Evolutionary conservation across 192 early-diverging fungal genomes (phyloP).

Genomic region (Backusella circina): DNA sequence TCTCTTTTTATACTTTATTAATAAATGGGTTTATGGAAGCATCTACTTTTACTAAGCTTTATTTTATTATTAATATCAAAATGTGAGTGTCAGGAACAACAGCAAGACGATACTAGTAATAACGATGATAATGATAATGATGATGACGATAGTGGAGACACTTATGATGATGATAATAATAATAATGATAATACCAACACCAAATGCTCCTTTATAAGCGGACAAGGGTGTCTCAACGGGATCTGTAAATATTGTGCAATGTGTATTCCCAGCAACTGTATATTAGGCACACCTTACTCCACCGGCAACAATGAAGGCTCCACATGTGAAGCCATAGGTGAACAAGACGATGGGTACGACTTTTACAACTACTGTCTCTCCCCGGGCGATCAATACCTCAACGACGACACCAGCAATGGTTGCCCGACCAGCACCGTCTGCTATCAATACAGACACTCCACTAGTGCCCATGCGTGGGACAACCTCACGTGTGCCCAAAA

Average conservation of each 20-base stretch:
- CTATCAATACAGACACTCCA: not conserved
- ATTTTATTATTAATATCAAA: not conserved
- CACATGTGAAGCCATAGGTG: not conserved
- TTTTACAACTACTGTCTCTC: not conserved
- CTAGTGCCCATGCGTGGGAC: not conserved
- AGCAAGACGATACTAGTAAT: not conserved
- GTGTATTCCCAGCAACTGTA: conserved; percentile 6
- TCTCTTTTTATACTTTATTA: not conserved
- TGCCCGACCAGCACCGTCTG: not conserved
- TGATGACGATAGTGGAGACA: not conserved
- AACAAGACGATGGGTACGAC: not conserved
- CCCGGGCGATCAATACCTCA: not conserved
- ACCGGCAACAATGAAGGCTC: not conserved
- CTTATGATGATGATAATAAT: not conserved
- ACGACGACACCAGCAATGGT: not conserved
- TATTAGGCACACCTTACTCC: not conserved
- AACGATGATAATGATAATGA: not conserved
- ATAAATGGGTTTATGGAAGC: not conserved
- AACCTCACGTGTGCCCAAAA: not conserved
- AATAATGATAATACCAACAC: not conserved
- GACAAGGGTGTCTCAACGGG: not conserved
- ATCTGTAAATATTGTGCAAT: conserved; percentile 3
- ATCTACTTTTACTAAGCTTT: not conserved
- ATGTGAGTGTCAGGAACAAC: not conserved
- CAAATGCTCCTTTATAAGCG: not conserved